These are phyloP conservation scores for Leonotis leonurus DNA, from an alignment of 257 asterid genomes.

Conservation along the genomic window DNA sequence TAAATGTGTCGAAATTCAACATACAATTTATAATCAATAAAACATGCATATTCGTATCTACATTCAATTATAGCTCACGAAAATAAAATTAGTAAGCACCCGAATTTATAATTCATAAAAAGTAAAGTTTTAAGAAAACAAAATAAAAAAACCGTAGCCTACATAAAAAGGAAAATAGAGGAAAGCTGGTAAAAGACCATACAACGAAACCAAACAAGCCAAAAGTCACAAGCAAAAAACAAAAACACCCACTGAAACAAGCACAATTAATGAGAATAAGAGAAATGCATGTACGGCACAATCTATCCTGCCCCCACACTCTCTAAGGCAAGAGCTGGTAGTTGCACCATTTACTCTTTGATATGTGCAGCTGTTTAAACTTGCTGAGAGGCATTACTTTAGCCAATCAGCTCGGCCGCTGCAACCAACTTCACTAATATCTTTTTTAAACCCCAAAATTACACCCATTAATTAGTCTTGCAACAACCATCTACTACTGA, in stretches of 20 bases:
- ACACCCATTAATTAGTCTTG: too few species aligned
- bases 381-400: slow-evolving; percentile 40
- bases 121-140: too few species aligned
- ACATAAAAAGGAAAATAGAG: too few species aligned
- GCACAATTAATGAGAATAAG: not conserved
- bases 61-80: too few species aligned
- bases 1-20: too few species aligned
- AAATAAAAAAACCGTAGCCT: too few species aligned
- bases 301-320: slow-evolving; percentile 35
- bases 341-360: slow-evolving; percentile 22
- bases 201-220: too few species aligned
- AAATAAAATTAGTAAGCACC: too few species aligned
- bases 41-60: too few species aligned
- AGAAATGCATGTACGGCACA: slow-evolving; percentile 19
- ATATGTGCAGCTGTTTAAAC: slow-evolving; percentile 48
- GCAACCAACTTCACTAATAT: slow-evolving; percentile 13
- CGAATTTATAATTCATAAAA: too few species aligned
- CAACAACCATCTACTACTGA: not conserved
- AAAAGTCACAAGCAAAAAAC: too few species aligned
- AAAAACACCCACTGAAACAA: not conserved
- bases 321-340: slow-evolving; percentile 47
- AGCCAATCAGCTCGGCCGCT: slow-evolving; percentile 71
- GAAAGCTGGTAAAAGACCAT: not conserved
- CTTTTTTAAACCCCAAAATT: not conserved
- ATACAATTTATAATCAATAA: too few species aligned